Evolutionary conservation across 805 yeast genomes (phyloP).

Genomic region (Starmerella roubikii): DNA sequence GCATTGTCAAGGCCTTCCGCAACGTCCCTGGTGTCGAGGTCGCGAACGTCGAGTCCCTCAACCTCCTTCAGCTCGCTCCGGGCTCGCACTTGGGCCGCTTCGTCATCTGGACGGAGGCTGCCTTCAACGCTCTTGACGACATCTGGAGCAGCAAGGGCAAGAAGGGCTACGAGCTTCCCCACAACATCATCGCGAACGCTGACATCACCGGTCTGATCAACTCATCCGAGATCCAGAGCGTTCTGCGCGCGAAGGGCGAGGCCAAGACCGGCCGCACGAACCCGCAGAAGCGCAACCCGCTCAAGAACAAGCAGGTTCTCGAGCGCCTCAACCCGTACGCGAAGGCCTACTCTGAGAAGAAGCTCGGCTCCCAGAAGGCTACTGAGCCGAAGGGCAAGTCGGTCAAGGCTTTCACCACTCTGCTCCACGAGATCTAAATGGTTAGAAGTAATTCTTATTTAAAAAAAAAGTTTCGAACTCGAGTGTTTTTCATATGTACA

Average conservation of each 20-base stretch:
- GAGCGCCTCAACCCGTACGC: conserved; percentile 99
- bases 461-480: too few relatives aligned
- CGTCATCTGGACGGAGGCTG: conserved; percentile 98
- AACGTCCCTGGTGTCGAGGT: conserved; percentile 99
- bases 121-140: conserved; percentile 90
- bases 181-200: conserved; percentile 86
- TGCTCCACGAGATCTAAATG: conserved; percentile 24
- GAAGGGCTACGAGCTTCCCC: conserved; percentile 83
- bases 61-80: conserved; percentile 97
- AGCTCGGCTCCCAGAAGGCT: conserved; percentile 73
- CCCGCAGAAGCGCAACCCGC: conserved; percentile 98
- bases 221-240: conserved; percentile 98
- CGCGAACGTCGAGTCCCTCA: conserved; percentile 78
- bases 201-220: conserved; percentile 95
- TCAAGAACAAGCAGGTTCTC: conserved; percentile 97
- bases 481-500: too few relatives aligned
- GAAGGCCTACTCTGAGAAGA: conserved; percentile 86
- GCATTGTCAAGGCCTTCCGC: conserved; percentile 97
- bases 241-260: conserved; percentile 81
- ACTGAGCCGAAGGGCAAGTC: conserved; percentile 37
- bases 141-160: conserved; percentile 94
- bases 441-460: not conserved
- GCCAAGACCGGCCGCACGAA: conserved; percentile 83
- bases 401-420: conserved; percentile 24
- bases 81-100: conserved; percentile 99